Base-by-base conservation (phyloP, 768 basidiomycete genomes). In the Hygrophoropsis aurantiaca region DNA sequence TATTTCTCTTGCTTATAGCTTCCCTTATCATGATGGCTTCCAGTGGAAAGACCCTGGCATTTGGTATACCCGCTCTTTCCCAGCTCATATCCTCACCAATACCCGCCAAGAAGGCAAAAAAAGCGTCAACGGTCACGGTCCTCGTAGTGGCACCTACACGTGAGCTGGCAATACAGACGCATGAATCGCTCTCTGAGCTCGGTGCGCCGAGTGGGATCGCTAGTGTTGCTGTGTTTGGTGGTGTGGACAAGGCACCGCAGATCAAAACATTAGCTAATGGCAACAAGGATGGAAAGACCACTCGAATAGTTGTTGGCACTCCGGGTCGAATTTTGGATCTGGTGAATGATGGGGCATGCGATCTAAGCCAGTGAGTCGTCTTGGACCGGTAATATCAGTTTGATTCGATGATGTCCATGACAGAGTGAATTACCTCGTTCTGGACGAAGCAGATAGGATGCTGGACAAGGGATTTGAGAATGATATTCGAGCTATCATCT, bases 381-480 rank as follows among this genome's bases (percentile, higher is more conserved):
- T 7, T 4, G 24, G 21, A 8, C 18, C 8, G 2, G 13, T 7
- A 30, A 8, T 38, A 38, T 38, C 16, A 6, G 20, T 38, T 20
- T 25, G 33, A 19, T 18, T 43, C 46, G 34, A 58, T 52, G 15
- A 42, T 32, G 20, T 11, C 13, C 26, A 30, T 15, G 40, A 4
- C 52, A 92, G 89, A 23, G 93, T 98, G 11, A 74, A 82, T 35
- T 99, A 94, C 69, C 74, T 98, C 18, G 95, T 97, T 9, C 73
- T 99, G 51, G 97, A 99, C 61, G 97, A 99, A 71, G 97, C 97
- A 5, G 95, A 98, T 70, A 79, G 95, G 42, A 97, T 97, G 95
- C 75, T 99, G 41, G 97, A 98, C 65, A 93, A 88, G 66, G 97
- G 95, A 0, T 99, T 99, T 63, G 97, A 99, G 65, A 97, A 98